Percentiles rank a stretch among this genome's conserved stretches.
Evolutionary conservation across 2,329 filamentous ascomycete species (phyloP).

Genomic region (Teratosphaeria destructans): DNA sequence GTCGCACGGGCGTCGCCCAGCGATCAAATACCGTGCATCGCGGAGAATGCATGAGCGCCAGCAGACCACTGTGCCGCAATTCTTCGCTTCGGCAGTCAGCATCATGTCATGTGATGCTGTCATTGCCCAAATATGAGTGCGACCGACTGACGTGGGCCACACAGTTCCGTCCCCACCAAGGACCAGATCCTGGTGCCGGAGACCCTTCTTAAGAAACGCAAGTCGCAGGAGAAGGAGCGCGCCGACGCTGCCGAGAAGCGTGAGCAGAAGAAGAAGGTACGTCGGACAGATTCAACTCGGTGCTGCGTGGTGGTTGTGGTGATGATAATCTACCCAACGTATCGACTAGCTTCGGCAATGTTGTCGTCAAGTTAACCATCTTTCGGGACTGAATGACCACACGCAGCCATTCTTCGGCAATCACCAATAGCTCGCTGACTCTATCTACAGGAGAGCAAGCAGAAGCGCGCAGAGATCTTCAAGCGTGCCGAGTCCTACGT

Average conservation of each 20-base stretch:
- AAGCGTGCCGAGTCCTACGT: slow-evolving; percentile 99
- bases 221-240: slow-evolving; percentile 98
- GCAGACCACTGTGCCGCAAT: slow-evolving; percentile 85
- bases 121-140: slow-evolving; percentile 25
- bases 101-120: slow-evolving; percentile 53
- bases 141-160: slow-evolving; percentile 51
- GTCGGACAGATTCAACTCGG: slow-evolving; percentile 29
- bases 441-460: slow-evolving; percentile 73
- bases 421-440: slow-evolving; percentile 36
- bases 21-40: slow-evolving; percentile 53
- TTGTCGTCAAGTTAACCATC: slow-evolving; percentile 97
- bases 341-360: slow-evolving; percentile 94
- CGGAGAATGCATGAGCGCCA: slow-evolving; percentile 41
- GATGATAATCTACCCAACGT: slow-evolving; percentile 73
- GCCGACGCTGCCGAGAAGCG: slow-evolving; percentile 57
- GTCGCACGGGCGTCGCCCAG: slow-evolving; percentile 45
- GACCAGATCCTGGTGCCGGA: slow-evolving; percentile 96
- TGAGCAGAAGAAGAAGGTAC: slow-evolving; percentile 70
- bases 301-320: slow-evolving; percentile 34
- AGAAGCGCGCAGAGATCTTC: slow-evolving; percentile 98
- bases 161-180: slow-evolving; percentile 81
- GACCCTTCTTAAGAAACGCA: slow-evolving; percentile 99
- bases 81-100: slow-evolving; percentile 58
- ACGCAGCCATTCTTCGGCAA: neutral
- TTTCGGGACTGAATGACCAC: slow-evolving; percentile 83